Percentiles rank a stretch among this genome's conserved stretches.
Evolutionary conservation across 805 yeast species (phyloP).

Genomic region (Candida oleophila): DNA sequence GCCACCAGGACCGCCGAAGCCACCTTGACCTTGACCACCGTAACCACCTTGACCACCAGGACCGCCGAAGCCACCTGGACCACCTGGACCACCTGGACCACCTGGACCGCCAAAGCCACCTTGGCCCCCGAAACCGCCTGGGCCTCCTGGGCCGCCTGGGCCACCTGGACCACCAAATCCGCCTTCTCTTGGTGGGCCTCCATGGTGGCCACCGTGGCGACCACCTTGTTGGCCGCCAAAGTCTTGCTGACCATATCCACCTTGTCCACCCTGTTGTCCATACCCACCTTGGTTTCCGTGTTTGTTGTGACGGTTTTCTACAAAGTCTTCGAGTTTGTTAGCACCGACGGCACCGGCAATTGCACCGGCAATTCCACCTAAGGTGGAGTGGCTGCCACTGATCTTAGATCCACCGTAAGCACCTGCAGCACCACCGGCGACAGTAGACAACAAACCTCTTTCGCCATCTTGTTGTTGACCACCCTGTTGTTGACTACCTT

Average conservation of each 20-base stretch:
- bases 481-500: slow-evolving; percentile 12
- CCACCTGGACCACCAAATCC: slow-evolving; percentile 6
- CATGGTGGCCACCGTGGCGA: background rate
- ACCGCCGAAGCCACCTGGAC: slow-evolving; percentile 13
- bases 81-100: slow-evolving; percentile 10
- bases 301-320: slow-evolving; percentile 5
- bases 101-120: slow-evolving; percentile 9
- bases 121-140: slow-evolving; percentile 4
- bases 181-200: slow-evolving; percentile 1
- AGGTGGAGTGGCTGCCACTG: slow-evolving; percentile 23
- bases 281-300: slow-evolving; percentile 9
- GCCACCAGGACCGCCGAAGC: slow-evolving; percentile 12
- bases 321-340: slow-evolving; percentile 24
- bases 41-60: slow-evolving; percentile 12
- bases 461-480: slow-evolving; percentile 21
- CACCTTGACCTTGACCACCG: slow-evolving; percentile 3
- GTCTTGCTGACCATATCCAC: slow-evolving; percentile 10
- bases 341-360: slow-evolving; percentile 29
- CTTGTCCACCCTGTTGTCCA: slow-evolving; percentile 11
- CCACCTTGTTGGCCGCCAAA: slow-evolving; percentile 7
- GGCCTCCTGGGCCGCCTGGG: slow-evolving; percentile 2
- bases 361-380: slow-evolving; percentile 30
- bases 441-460: slow-evolving; percentile 23
- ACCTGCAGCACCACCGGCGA: slow-evolving; percentile 32
- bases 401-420: slow-evolving; percentile 26